Evolutionary conservation across 2,329 filamentous ascomycete genomes (phyloP), one percentile per base, ranked within the genome.

Genomic region (Cercospora zeina): DNA sequence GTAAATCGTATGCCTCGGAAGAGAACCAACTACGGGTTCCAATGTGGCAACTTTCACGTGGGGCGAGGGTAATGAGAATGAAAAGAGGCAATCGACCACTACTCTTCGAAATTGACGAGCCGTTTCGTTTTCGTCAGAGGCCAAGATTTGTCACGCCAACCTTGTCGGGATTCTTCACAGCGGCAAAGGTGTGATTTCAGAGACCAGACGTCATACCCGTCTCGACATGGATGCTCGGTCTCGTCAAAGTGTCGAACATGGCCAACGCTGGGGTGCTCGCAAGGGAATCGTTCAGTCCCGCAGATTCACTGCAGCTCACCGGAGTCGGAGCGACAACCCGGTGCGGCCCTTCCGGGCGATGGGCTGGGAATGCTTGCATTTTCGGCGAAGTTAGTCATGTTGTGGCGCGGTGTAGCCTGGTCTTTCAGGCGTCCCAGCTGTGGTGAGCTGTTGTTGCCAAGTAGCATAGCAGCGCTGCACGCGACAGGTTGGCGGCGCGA

Each of bases 201-300:
- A 51, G 53, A 27, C 16, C 9, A 37, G 34, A 55, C 34, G 53
- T 55, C 53, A 55, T 55, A n/a, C 36, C 19, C n/a, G 21, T 37
- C 34, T 39, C 2, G 53, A 42, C 53, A 42, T 13, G 53, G 53
- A 14, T 55, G 19, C 34, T 27, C 16, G 42, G 53, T 36, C 33
- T 27, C 42, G 34, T 36, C 34, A 42, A 42, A 45, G 39, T 55
- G 53, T 37, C 24, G 31, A 55, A 42, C 13, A 30, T 8, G 11
- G 14, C 21, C 53, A 21, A 42, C 11, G 34, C 21, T 10, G 34
- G 42, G 8, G 33, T 33, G 33, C 27, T 13, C 39, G 19, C 6
- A 27, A 54, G 50, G 14, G 33, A 34, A 8, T 31, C n/a, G 19
- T 21, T 16, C 31, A 11, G 50, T 54, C 30, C 50, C 19, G 0